phyloP scores from a whole-genome alignment of 2,329 filamentous ascomycete species.

The Leptographium flavum region DNA sequence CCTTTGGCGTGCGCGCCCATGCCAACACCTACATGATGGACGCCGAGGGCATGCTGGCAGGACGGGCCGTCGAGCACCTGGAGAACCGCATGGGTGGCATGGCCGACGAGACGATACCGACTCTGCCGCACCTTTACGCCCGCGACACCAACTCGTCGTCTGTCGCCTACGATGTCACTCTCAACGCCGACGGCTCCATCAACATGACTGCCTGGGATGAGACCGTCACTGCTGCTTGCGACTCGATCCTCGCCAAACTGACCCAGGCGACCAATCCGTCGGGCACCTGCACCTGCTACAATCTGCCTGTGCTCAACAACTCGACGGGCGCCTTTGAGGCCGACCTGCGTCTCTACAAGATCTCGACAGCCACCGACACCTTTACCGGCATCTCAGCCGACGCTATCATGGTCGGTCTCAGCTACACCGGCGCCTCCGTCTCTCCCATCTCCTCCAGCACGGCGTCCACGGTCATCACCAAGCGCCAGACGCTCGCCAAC shows the following conservation, averaged over 20 bases:
- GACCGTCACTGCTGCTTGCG: constrained; percentile 44
- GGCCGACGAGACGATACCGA: constrained; percentile 9
- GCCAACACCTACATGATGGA: constrained; percentile 19
- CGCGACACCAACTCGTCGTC: constrained; percentile 10
- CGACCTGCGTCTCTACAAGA: constrained; percentile 59
- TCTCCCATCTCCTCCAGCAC: constrained; percentile 20
- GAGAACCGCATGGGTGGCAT: constrained; percentile 18
- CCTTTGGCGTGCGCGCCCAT: constrained; percentile 21
- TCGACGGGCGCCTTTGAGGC: constrained; percentile 58
- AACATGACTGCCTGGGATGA: constrained; percentile 43
- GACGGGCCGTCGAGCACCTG: constrained; percentile 12
- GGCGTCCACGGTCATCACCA: constrained; percentile 10
- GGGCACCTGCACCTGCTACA: constrained; percentile 72
- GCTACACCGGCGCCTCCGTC: constrained; percentile 39
- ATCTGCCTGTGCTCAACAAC: constrained; percentile 57
- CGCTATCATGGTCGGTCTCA: constrained; percentile 39
- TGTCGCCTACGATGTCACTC: constrained; percentile 13
- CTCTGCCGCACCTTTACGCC: constrained; percentile 5
- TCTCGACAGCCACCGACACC: constrained; percentile 41
- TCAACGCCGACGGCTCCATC: constrained; percentile 28
- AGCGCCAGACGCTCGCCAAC: not conserved
- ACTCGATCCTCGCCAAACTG: constrained; percentile 37
- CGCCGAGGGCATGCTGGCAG: constrained; percentile 13
- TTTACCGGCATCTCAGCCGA: constrained; percentile 37
- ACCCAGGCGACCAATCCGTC: constrained; percentile 53